phyloP scores from a whole-genome alignment of 139 green algal species.

The Tetradesmus lagerheimii region DNA sequence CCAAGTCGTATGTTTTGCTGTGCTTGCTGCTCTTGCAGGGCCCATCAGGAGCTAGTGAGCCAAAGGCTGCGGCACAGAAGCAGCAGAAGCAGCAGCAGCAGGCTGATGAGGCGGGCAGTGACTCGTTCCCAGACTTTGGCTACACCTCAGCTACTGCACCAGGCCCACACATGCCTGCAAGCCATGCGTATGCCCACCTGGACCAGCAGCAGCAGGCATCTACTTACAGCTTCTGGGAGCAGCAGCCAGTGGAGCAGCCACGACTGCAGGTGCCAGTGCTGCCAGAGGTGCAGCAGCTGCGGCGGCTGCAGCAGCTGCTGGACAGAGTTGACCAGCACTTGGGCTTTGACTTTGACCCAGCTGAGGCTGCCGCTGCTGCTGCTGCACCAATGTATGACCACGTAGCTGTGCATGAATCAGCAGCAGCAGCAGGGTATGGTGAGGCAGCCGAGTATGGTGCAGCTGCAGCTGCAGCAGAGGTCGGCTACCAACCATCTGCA shows the following conservation, averaged over 20 bases:
- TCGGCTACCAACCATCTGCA: background rate
- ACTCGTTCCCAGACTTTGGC: background rate
- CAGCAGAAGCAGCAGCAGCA: conserved; percentile 3
- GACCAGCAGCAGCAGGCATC: background rate
- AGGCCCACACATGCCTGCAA: background rate
- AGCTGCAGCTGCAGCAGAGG: background rate
- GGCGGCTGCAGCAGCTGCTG: conserved; percentile 10
- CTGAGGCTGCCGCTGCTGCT: background rate
- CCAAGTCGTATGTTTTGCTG: background rate
- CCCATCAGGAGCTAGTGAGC: background rate
- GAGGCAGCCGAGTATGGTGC: too few relatives aligned
- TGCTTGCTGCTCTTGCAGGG: background rate
- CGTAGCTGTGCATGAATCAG: background rate
- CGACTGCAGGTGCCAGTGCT: background rate
- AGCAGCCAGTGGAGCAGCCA: background rate
- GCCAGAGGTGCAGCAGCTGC: background rate
- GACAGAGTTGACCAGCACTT: conserved; percentile 26
- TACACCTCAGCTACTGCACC: background rate
- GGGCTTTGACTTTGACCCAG: conserved; percentile 8
- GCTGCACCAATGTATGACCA: background rate
- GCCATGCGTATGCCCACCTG: background rate
- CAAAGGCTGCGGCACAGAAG: background rate
- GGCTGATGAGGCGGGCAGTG: background rate
- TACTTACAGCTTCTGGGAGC: background rate
- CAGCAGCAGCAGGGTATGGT: background rate